phyloP scores from a whole-genome alignment of 352 stramenopile genomes.

The Pythium myriotylum region DNA sequence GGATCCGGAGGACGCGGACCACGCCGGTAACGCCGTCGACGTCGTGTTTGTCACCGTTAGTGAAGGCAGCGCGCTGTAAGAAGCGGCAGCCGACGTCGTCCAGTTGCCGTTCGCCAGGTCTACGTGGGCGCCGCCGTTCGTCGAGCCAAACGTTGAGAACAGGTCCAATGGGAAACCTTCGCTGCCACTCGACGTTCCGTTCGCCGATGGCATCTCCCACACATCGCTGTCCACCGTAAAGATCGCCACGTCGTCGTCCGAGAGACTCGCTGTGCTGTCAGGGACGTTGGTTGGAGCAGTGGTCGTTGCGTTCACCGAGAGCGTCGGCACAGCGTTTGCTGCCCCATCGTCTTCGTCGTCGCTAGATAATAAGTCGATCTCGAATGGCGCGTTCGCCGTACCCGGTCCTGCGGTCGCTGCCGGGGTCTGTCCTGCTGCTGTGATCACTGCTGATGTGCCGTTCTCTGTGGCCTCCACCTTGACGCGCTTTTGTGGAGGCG shows the following conservation, averaged over 20 bases:
- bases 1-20: not conserved
- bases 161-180: constrained; percentile 51
- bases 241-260: constrained; percentile 66
- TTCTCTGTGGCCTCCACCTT: constrained; percentile 49
- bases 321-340: constrained; percentile 10
- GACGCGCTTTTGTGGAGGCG: constrained; percentile 48
- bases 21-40: not conserved
- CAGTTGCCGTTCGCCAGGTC: constrained; percentile 11
- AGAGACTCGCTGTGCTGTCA: constrained; percentile 36
- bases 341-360: constrained; percentile 70
- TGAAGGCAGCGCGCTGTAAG: constrained; percentile 6
- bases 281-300: too few species aligned
- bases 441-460: not conserved
- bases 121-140: constrained; percentile 4
- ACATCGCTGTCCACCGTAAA: constrained; percentile 67
- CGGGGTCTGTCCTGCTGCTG: constrained; percentile 15
- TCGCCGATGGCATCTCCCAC: constrained; percentile 45
- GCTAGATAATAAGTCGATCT: constrained; percentile 77
- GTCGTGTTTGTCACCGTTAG: constrained; percentile 3
- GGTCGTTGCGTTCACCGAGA: too few species aligned
- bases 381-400: constrained; percentile 39
- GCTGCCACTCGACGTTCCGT: not conserved
- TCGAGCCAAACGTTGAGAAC: constrained; percentile 13
- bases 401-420: not conserved
- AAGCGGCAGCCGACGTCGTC: not conserved